phyloP scores from a whole-genome alignment of 1,284 basidiomycete genomes.

The Ceratobasidium sp. region DNA sequence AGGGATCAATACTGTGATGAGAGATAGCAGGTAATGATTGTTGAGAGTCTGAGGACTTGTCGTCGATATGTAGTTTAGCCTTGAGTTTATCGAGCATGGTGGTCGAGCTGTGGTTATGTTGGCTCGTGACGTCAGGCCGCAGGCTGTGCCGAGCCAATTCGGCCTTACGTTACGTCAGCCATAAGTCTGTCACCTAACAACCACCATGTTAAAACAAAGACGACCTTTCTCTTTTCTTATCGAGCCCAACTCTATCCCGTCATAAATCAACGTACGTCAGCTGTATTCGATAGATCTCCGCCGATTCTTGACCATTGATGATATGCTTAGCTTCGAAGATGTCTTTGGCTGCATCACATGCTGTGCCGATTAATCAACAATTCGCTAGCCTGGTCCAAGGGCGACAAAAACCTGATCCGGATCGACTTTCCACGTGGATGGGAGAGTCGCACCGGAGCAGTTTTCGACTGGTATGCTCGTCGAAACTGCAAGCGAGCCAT shows the following conservation, averaged over 20 bases:
- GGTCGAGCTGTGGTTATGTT: neutral
- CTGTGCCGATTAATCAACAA: neutral
- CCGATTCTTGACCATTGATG: no score
- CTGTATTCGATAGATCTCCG: no score
- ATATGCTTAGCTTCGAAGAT: neutral
- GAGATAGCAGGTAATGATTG: neutral
- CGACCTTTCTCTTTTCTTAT: no score
- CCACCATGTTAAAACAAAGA: neutral
- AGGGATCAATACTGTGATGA: slow-evolving; percentile 27
- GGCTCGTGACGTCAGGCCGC: slow-evolving; percentile 7
- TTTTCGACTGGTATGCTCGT: slow-evolving; percentile 6
- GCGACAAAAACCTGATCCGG: neutral
- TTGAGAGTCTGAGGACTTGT: slow-evolving; percentile 14
- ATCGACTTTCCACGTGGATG: neutral
- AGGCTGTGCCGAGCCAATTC: neutral
- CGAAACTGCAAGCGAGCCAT: neutral
- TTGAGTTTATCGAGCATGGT: slow-evolving; percentile 41
- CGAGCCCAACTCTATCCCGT: no score
- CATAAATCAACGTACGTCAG: no score
- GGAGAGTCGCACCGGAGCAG: neutral
- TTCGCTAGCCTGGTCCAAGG: neutral
- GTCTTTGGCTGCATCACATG: slow-evolving; percentile 3
- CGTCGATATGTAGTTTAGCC: slow-evolving; percentile 35
- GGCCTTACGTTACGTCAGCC: slow-evolving; percentile 7
- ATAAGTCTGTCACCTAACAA: neutral